These are phyloP conservation scores for Lepidopterella palustris DNA, from an alignment of 495 filamentous ascomycete species.

Conservation along the genomic window DNA sequence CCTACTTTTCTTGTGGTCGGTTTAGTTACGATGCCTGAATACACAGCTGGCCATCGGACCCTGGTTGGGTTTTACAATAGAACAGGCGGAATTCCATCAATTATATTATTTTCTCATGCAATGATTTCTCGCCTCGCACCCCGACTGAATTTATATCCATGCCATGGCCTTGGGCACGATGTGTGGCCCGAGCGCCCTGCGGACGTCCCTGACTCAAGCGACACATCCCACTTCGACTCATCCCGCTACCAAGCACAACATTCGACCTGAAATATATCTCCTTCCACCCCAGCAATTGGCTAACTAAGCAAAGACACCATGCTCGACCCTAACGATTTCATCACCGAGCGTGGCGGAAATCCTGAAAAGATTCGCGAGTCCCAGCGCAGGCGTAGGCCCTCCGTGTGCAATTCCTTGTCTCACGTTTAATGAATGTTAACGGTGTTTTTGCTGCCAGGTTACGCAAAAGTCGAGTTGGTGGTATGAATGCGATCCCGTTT, in stretches of 20 bases:
- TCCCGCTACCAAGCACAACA: no score
- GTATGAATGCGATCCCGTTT: no score
- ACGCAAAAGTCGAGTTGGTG: conserved; percentile 71
- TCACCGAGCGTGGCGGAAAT: conserved; percentile 82
- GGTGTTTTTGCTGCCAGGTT: no score
- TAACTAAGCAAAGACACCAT: not conserved
- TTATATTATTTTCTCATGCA: not conserved
- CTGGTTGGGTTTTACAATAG: not conserved
- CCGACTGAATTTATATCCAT: no score
- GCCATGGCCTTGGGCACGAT: no score
- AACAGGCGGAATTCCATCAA: not conserved
- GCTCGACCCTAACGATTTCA: conserved; percentile 77
- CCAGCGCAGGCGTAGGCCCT: conserved; percentile 77
- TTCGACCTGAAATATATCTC: not conserved
- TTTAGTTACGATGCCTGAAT: not conserved
- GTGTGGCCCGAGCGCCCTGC: no score
- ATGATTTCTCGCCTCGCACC: no score
- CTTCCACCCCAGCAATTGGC: not conserved
- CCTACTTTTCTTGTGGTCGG: not conserved
- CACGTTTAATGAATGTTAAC: no score
- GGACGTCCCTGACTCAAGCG: no score
- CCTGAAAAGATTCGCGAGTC: conserved; percentile 83
- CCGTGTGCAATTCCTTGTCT: no score
- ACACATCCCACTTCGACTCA: no score
- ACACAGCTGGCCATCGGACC: not conserved